Evolutionary conservation across 192 early-diverging fungal genomes (phyloP), one percentile per base, ranked within the genome.

Genomic region (Entophlyctis luteolus): DNA sequence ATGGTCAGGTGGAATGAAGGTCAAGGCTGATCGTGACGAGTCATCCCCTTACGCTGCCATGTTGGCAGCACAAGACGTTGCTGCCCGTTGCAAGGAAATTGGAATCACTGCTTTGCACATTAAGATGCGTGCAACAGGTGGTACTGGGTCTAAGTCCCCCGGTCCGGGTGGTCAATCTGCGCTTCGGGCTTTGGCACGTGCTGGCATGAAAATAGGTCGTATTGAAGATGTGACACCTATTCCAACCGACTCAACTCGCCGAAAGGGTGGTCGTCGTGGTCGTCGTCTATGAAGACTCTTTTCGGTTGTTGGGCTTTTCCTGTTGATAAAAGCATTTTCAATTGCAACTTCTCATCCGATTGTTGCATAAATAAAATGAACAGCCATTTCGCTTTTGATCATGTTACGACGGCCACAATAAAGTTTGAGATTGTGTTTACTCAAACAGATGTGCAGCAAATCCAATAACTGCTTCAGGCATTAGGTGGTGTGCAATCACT

Each of bases 21-120:
- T 99, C 77, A 99, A 99, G 91, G 92, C 95, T 56, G 97, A 99
- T 83, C 95, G 97, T 87, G 97, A 99, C 81, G 97, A 99, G 82
- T 93, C 95, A 53, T 97, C 97, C 70, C 93, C 97, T 68, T 99
- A 99, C 83, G 97, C 97, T 66, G 95, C 97, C 73, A 98, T 99
- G 97, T 88, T 99, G 84, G 97, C 97, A 65, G 90, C 94, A 70
- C 95, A 98, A 86, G 94, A 99, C 79, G 97, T 96, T 78, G 94
- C 94, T 59, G 88, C 77, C 65, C 92, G 92, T 85, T 98, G 95
- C 90, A 94, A 95, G 88, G 97, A 99, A 80, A 87, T 99, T 57
- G 97, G 97, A 75, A 93, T 99, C 89, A 98, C 89, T 56, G 97
- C 97, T 72, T 88, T 99, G 54, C 97, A 99, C 90, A 89, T 98